Evolutionary conservation across 2,329 filamentous ascomycete genomes (phyloP).

Genomic region (Dactylellina sp.): DNA sequence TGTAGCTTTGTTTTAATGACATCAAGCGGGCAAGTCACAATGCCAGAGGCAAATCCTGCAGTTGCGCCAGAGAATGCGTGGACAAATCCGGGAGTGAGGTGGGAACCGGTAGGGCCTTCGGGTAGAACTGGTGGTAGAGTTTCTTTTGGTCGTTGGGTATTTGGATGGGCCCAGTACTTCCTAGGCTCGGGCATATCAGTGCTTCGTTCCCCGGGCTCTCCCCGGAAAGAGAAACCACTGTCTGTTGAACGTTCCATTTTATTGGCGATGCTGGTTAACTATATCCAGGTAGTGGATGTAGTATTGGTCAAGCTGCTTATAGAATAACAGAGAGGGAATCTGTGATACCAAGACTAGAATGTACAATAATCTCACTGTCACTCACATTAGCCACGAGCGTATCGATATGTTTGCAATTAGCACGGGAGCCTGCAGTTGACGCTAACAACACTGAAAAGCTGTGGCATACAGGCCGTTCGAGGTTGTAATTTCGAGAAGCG

Average conservation of each 20-base stretch:
- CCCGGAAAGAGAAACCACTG: conserved; percentile 26
- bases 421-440: conserved; percentile 6
- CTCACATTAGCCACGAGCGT: background rate
- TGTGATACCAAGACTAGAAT: too few species aligned
- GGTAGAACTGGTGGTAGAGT: conserved; percentile 30
- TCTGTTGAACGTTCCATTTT: conserved; percentile 47
- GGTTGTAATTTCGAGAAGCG: background rate
- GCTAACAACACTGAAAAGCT: background rate
- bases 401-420: conserved; percentile 3
- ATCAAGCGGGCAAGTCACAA: conserved; percentile 96
- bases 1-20: conserved; percentile 99
- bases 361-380: too few species aligned
- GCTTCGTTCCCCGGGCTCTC: conserved; percentile 14
- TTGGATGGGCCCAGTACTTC: conserved; percentile 42
- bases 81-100: conserved; percentile 71
- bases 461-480: conserved; percentile 7
- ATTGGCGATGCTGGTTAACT: background rate
- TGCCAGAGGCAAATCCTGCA: conserved; percentile 89
- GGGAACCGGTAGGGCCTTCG: conserved; percentile 50
- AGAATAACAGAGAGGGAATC: too few species aligned
- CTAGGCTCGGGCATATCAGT: conserved; percentile 17
- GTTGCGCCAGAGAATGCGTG: conserved; percentile 88
- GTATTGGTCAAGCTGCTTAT: too few species aligned
- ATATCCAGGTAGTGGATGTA: too few species aligned
- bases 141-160: conserved; percentile 1